A percentile compares a stretch with the other conserved stretches of the same genome.
These are phyloP conservation scores for Myriosclerotinia curreyana DNA, from an alignment of 2,329 filamentous ascomycete genomes.

Conservation along the genomic window DNA sequence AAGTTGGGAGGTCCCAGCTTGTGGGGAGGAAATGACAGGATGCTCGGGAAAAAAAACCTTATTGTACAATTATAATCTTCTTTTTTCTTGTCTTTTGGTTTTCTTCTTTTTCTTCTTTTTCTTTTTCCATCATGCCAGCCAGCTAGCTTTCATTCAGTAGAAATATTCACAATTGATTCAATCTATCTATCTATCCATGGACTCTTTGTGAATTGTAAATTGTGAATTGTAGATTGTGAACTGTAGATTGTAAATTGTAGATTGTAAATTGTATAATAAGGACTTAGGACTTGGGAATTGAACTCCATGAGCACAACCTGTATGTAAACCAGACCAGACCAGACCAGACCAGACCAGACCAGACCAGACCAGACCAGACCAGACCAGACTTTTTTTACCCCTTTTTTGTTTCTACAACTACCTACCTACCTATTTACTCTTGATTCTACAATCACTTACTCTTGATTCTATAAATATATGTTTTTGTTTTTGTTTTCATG, in stretches of 20 bases:
- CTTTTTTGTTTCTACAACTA: too few relatives aligned
- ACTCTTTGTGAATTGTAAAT: background rate
- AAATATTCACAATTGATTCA: conserved; percentile 15
- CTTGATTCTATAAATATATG: too few relatives aligned
- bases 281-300: background rate
- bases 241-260: too few relatives aligned
- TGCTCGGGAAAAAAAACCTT: conserved; percentile 28
- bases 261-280: too few relatives aligned
- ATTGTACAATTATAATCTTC: conserved; percentile 40
- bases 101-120: background rate
- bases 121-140: conserved; percentile 34
- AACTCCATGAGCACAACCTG: background rate
- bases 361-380: too few relatives aligned
- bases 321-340: too few relatives aligned
- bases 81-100: conserved; percentile 19
- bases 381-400: too few relatives aligned
- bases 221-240: background rate
- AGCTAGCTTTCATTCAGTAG: conserved; percentile 34
- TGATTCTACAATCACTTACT: too few relatives aligned
- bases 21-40: conserved; percentile 26
- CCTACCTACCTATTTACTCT: too few relatives aligned
- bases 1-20: conserved; percentile 16
- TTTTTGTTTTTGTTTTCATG: too few relatives aligned
- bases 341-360: too few relatives aligned
- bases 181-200: background rate